Base-by-base conservation (phyloP, 768 basidiomycete species). In the Tephrocybe sp. region DNA sequence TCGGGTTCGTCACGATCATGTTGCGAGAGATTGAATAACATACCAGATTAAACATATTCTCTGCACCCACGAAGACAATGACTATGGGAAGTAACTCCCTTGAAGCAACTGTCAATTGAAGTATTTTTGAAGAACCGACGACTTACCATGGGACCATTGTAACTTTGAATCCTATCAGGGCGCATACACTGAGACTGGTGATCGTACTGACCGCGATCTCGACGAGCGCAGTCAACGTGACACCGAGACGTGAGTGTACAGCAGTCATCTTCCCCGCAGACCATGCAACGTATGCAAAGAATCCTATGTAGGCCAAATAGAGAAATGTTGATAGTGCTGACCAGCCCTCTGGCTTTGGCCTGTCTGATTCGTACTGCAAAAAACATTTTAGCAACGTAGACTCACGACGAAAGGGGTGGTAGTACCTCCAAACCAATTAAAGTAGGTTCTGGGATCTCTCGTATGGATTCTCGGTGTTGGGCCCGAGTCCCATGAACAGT, bases 11-110 rank as follows among this genome's bases (percentile, higher is more conserved):
- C n/a, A n/a, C n/a, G n/a, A n/a, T n/a, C n/a, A n/a, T 32, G 12
- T 21, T 24, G 28, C 38, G 38, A 34, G 16, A 32, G 21, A 37
- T 12, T 12, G 25, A 16, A 46, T 13, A 25, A 67, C 84, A 54
- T 65, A 93, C 93, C 64, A 99, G 74, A 60, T 86, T 89, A 64
- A 93, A 91, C 95, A 98, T 98, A 60, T 98, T 98, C 71, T 98
- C 96, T 2, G 92, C 89, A 2, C 96, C 96, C 12, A 96, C 89
- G 56, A 98, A 95, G 6, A 94, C 82, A 43, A 99, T 93, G 30
- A 97, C 88, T 50, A 98, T 89, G 1, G 95, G 95, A 44, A 99
- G 74, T 34, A 96, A 69, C 63, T 89, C 86, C 90, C 90, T 92
- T 50, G 30, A 36, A 38, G 37, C 13, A 40, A 24, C 19, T 12